These are phyloP conservation scores for Urostyla sp. DNA, from an alignment of 73 alveolate species.

Conservation along the genomic window DNA sequence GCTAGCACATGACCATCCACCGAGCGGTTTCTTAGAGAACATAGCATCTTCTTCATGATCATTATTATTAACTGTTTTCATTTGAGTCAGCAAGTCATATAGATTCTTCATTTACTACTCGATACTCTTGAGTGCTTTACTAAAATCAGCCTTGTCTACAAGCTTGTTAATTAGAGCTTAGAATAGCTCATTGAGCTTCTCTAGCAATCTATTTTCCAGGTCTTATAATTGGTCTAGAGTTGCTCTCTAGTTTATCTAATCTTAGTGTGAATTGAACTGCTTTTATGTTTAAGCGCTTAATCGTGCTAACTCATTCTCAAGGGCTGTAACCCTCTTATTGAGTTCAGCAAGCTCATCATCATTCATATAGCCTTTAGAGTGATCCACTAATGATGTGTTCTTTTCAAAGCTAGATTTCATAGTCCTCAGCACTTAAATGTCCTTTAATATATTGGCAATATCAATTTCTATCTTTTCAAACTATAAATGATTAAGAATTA, in stretches of 20 bases:
- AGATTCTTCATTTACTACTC: slow-evolving; percentile 3
- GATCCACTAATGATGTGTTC: background rate
- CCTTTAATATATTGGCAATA: background rate
- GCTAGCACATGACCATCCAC: slow-evolving; percentile 90
- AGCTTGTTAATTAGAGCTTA: slow-evolving; percentile 19
- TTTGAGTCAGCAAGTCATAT: background rate
- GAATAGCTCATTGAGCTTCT: slow-evolving; percentile 35
- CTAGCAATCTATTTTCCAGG: slow-evolving; percentile 9
- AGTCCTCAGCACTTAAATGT: slow-evolving; percentile 7
- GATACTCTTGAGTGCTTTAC: background rate
- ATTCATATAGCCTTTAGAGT: background rate
- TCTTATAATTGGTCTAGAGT: slow-evolving; percentile 2
- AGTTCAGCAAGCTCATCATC: slow-evolving; percentile 4
- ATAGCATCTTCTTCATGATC: slow-evolving; percentile 87
- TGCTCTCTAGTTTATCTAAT: slow-evolving; percentile 5
- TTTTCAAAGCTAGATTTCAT: background rate
- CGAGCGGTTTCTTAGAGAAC: slow-evolving; percentile 91
- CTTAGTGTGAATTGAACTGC: background rate
- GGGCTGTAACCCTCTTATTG: background rate
- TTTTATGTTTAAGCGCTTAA: background rate
- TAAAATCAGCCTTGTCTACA: slow-evolving; percentile 37
- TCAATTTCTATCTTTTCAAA: background rate
- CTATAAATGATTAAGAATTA: background rate
- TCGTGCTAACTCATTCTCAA: slow-evolving; percentile 4
- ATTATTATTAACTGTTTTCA: background rate